A percentile compares a stretch with the other conserved stretches of the same genome.
Conservation (phyloP, 2,329 filamentous ascomycete species). For the Aspergillus fructus region DNA sequence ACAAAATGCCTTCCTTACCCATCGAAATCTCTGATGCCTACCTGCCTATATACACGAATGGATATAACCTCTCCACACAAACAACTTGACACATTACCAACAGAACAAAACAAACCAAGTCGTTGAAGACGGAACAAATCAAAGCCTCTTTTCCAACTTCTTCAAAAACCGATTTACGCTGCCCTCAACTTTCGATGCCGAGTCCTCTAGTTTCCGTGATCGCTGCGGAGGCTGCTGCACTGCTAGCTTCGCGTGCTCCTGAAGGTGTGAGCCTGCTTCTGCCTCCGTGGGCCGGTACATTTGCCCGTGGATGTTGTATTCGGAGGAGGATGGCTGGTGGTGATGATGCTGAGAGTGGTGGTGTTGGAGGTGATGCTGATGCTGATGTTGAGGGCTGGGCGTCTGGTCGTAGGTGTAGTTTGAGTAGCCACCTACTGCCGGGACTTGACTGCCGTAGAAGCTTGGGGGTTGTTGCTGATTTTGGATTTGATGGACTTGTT, state of each 20-base stretch:
- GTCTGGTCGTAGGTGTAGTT: slow-evolving; percentile 44
- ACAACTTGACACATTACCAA: background rate
- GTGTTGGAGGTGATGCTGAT: background rate
- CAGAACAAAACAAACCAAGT: too few species aligned
- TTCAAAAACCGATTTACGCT: slow-evolving; percentile 47
- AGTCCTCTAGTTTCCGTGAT: slow-evolving; percentile 39
- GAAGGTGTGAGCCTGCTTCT: slow-evolving; percentile 38
- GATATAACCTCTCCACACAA: background rate
- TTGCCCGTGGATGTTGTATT: slow-evolving; percentile 48
- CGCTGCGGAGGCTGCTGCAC: slow-evolving; percentile 33
- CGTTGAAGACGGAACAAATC: background rate
- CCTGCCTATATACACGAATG: background rate
- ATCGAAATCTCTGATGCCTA: background rate
- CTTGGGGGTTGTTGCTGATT: slow-evolving; percentile 9
- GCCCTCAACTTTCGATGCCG: slow-evolving; percentile 40
- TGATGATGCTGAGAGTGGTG: background rate
- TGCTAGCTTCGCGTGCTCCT: slow-evolving; percentile 35
- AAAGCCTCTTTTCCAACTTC: slow-evolving; percentile 45
- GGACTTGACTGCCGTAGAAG: slow-evolving; percentile 13
- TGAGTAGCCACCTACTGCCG: slow-evolving; percentile 40
- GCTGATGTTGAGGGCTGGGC: slow-evolving; percentile 18
- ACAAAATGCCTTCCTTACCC: background rate
- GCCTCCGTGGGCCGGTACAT: slow-evolving; percentile 47
- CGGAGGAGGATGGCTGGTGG: slow-evolving; percentile 20
- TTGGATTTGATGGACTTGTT: slow-evolving; percentile 14